Percentiles rank a stretch among this genome's conserved stretches.
Evolutionary conservation across 306 rosid species (phyloP).

Genomic region (Herpetospermum pedunculosum): DNA sequence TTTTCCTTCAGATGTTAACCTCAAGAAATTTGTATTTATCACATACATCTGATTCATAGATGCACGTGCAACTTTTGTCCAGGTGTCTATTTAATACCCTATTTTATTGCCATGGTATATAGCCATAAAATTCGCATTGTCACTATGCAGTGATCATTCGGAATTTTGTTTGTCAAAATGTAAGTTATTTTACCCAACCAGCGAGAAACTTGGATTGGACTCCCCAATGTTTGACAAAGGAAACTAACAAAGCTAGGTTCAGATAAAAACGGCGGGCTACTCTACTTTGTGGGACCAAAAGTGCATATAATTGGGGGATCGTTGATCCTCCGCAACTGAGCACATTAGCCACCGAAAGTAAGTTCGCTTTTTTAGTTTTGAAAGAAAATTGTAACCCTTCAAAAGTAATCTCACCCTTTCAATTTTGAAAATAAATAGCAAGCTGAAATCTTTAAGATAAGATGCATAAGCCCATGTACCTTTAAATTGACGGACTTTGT

Average conservation of each 20-base stretch:
- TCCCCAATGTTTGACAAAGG: background rate
- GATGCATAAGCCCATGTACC: slow-evolving; percentile 21
- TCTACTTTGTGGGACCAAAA: background rate
- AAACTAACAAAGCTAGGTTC: background rate
- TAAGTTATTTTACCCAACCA: background rate
- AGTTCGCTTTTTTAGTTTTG: background rate
- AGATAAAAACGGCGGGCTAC: background rate
- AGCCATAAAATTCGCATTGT: background rate
- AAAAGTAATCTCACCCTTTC: background rate
- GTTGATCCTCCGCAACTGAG: background rate
- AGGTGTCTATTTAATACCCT: background rate
- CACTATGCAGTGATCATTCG: background rate
- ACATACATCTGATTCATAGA: background rate
- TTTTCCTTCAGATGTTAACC: background rate
- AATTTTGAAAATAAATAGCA: background rate
- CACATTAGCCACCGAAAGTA: background rate
- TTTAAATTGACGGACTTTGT: slow-evolving; percentile 44
- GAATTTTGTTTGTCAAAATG: background rate
- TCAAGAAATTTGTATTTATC: background rate
- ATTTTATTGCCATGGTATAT: background rate
- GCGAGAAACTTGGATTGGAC: background rate
- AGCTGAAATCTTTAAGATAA: slow-evolving; percentile 1
- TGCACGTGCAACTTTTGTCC: background rate
- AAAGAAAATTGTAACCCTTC: background rate
- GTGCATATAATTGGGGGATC: background rate